A percentile compares a stretch with the other conserved stretches of the same genome.
Conservation (phyloP, 2,329 filamentous ascomycete species). For the Ceratocystis harringtonii region DNA sequence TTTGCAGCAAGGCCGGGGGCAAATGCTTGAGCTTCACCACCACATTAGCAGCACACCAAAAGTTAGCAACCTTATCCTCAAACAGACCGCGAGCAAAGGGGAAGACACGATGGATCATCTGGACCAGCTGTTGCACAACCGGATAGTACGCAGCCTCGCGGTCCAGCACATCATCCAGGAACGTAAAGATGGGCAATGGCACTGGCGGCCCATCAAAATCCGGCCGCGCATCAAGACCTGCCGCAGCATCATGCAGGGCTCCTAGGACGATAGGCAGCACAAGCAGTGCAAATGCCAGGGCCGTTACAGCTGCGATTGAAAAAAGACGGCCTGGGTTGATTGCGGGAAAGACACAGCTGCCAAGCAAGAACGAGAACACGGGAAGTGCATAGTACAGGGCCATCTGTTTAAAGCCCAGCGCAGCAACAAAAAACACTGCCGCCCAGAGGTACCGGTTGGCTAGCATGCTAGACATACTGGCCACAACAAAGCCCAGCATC, state of each 20-base stretch:
- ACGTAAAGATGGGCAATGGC: conserved; percentile 43
- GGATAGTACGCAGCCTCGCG: conserved; percentile 57
- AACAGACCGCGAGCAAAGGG: conserved; percentile 92
- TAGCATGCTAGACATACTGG: conserved; percentile 75
- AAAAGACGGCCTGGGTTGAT: conserved; percentile 54
- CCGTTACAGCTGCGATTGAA: conserved; percentile 58
- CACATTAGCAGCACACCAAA: conserved; percentile 89
- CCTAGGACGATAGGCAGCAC: conserved; percentile 62
- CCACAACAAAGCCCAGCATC: conserved; percentile 83
- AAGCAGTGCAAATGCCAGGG: conserved; percentile 57
- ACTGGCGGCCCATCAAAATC: conserved; percentile 14
- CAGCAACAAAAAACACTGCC: conserved; percentile 82
- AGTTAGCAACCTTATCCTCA: conserved; percentile 97
- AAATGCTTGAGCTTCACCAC: conserved; percentile 74
- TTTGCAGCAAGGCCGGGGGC: conserved; percentile 56
- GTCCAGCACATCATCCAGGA: conserved; percentile 44
- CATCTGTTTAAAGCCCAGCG: conserved; percentile 99
- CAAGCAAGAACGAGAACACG: conserved; percentile 82
- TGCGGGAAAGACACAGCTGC: conserved; percentile 64
- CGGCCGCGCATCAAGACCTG: conserved; percentile 32
- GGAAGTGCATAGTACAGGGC: conserved; percentile 90
- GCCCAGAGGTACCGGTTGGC: conserved; percentile 76
- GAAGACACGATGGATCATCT: conserved; percentile 84
- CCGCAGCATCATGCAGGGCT: conserved; percentile 51
- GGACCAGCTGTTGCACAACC: conserved; percentile 59